Conservation (phyloP, 2,329 filamentous ascomycete species). For the Epichloe festucae region DNA sequence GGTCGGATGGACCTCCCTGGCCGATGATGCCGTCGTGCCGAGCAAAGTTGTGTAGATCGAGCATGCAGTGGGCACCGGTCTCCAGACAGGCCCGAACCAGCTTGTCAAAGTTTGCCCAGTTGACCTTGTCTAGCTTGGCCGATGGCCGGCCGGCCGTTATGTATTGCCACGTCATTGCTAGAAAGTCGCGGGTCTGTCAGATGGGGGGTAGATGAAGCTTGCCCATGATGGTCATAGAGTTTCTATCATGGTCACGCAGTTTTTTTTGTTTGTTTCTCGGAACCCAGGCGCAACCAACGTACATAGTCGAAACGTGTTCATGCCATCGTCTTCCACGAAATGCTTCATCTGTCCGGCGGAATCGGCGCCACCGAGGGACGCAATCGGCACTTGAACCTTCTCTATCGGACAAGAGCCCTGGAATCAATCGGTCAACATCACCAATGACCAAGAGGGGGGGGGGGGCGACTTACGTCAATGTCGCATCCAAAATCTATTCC, state of each 20-base stretch:
- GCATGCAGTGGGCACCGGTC: slow-evolving; percentile 44
- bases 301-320: slow-evolving; percentile 44
- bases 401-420: slow-evolving; percentile 26
- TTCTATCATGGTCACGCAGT: too few species aligned
- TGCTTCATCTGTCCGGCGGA: slow-evolving; percentile 43
- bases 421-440: background rate
- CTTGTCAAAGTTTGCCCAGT: slow-evolving; percentile 38
- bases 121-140: slow-evolving; percentile 32
- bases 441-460: too few species aligned
- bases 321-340: slow-evolving; percentile 35
- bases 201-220: too few species aligned
- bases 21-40: slow-evolving; percentile 54
- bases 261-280: too few species aligned
- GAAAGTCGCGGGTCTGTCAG: too few species aligned
- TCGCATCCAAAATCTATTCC: slow-evolving; percentile 36
- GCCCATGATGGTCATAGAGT: too few species aligned
- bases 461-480: slow-evolving; percentile 24
- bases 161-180: slow-evolving; percentile 41
- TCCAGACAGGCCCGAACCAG: slow-evolving; percentile 43
- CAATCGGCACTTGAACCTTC: slow-evolving; percentile 23
- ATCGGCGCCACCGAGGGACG: slow-evolving; percentile 18
- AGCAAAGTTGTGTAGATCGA: slow-evolving; percentile 47
- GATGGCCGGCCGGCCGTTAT: slow-evolving; percentile 40
- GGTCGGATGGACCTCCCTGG: slow-evolving; percentile 49
- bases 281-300: slow-evolving; percentile 11